A percentile compares a stretch with the other conserved stretches of the same genome.
Conservation (phyloP, 257 asterid species). For the Solanum peruvianum region DNA sequence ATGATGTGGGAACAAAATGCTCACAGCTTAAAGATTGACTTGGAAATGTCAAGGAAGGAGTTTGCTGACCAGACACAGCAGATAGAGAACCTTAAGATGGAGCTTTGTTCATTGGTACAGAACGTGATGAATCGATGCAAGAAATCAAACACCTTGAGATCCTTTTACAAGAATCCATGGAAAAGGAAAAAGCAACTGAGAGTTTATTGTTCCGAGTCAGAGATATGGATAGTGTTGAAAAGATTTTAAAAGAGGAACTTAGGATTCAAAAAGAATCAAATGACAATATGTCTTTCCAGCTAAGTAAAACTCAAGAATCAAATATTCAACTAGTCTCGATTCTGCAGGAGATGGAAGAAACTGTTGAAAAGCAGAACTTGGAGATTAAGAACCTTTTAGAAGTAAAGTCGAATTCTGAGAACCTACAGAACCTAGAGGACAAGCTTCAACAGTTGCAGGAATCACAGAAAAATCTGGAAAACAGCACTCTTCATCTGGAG, state of each 20-base stretch:
- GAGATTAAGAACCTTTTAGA: conserved; percentile 18
- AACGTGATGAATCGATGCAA: conserved; percentile 11
- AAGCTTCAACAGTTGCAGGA: conserved; percentile 10
- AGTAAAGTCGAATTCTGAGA: neutral
- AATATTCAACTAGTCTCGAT: conserved; percentile 27
- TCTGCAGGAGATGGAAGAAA: conserved; percentile 47
- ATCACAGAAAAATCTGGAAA: conserved; percentile 2
- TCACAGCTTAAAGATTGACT: conserved; percentile 13
- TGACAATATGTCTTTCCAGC: conserved; percentile 12
- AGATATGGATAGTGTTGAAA: conserved; percentile 2
- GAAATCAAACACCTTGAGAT: conserved; percentile 23
- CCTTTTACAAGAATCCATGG: conserved; percentile 8
- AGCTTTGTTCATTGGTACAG: conserved; percentile 15
- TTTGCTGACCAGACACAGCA: conserved; percentile 14
- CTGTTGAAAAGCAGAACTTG: conserved; percentile 21
- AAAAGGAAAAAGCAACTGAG: conserved; percentile 7
- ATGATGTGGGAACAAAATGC: conserved; percentile 38
- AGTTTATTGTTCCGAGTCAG: neutral
- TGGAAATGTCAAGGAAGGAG: conserved; percentile 28
- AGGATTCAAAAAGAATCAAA: conserved; percentile 24
- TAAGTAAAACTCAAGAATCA: conserved; percentile 36
- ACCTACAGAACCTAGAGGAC: neutral
- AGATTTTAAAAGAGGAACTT: conserved; percentile 22
- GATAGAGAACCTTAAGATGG: conserved; percentile 7
- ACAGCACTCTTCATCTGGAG: conserved; percentile 9